Base-by-base conservation (phyloP, 1,284 basidiomycete genomes). In the Ganoderma lingzhi region DNA sequence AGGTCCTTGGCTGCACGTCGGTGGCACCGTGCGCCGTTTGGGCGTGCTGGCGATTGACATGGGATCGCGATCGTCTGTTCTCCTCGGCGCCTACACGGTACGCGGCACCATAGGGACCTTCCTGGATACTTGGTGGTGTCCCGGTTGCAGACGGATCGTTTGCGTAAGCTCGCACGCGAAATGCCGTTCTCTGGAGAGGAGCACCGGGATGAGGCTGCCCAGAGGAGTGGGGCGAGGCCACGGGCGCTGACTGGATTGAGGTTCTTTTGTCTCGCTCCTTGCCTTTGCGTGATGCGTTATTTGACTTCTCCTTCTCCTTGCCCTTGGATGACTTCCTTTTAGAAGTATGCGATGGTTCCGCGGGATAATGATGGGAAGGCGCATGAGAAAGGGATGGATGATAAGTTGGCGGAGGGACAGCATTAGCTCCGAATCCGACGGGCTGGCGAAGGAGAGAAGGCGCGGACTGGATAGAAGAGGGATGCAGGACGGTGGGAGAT, bases 261-360 rank as follows among this genome's bases (percentile, higher is more conserved):
- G 53, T 65, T 45, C 63, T 62, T 53, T 71, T 70, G 51, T 70
- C 69, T 32, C 64, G 64, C 30, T 71, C 73, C 65, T 74, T 73
- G 17, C 70, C 71, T 39, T 74, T 74, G 35, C 70, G 67, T 42
- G 48, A 66, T 42, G 65, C 55, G 28, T 63, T 39, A n/a, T 63
- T 63, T 9, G 66, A 55, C 60, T 67, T 73, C 39, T 67, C 65
- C 55, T 69, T 77, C 42, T 69, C 76, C 66, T 75, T 76, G 3
- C 67, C 63, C 48, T 76, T 77, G 0, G 72, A 70, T 9, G 72
- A 70, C 51, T 70, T 73, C 67, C n/a, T n/a, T n/a, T 70, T 72
- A 30, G 64, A 45, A 6, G 65, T 42, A 23, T 67, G 37, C 8
- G 67, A 9, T 6, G 41, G 10, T 2, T 48, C 42, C 39, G 53